Evolutionary conservation across 2,329 filamentous ascomycete genomes (phyloP), one percentile per base, ranked within the genome.

Genomic region (Epichloe festucae): DNA sequence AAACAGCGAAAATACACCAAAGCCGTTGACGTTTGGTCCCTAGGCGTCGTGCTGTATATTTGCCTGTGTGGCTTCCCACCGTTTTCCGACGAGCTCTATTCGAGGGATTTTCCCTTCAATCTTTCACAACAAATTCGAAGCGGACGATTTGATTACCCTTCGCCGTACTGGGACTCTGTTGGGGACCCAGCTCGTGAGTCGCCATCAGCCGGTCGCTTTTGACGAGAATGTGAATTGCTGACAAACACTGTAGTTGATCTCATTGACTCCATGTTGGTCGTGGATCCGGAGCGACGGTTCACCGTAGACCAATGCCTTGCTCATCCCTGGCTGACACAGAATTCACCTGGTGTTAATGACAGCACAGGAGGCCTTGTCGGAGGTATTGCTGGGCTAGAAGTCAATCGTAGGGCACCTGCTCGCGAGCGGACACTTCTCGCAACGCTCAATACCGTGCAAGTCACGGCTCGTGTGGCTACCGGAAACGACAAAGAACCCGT

Each of bases 41-140:
- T 97, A 1, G 93, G 93, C n/a, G 93, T 98, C 3, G 91, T 98
- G 3, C 76, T 98, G 23, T 98, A 97, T 69, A 97, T 97, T 60
- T 96, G 89, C 64, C 78, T 97, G 5, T 97, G 93, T 64, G 93
- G 93, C 38, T 97, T 97, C 63, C 93, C 91, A 4, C 93, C 93
- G 0, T 98, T 98, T 69, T 95, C 89, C 0, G 93, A 98, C 61
- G 93, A 98, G 68, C 80, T 97, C 0, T 87, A 84, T 68, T 83
- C 82, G 1, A 70, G 70, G 38, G 84, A 95, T 44, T 93, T 90
- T 58, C 93, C 93, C 2, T 96, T 88, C 64, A 88, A 78, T 0
- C 74, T 97, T 44, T 86, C 85, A 2, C 85, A 95, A 59, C 90
- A 97, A 70, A 97, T 95, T 69, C 90, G 86, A 66, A 78, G 80